phyloP scores from a whole-genome alignment of 257 asterid genomes.

The Oldenlandia corymbosa region DNA sequence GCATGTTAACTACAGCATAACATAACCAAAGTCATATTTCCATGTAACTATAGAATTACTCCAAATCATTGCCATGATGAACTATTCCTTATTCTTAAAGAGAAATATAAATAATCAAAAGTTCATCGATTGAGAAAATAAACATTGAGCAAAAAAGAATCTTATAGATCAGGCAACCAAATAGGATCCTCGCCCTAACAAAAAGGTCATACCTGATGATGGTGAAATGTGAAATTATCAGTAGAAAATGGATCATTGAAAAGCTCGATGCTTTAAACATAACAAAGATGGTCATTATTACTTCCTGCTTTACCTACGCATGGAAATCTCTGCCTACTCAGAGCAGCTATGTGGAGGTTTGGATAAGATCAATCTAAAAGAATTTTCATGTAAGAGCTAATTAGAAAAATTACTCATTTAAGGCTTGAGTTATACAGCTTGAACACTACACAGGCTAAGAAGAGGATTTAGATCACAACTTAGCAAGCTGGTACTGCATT shows the following conservation, averaged over 20 bases:
- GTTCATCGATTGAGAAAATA: not conserved
- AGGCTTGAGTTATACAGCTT: not conserved
- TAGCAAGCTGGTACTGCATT: no score
- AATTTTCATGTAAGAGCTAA: no score
- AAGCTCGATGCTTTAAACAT: no score
- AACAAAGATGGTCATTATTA: no score
- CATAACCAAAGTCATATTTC: not conserved
- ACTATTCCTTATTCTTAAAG: not conserved
- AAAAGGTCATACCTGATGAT: not conserved
- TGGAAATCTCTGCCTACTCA: no score
- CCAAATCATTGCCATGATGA: not conserved
- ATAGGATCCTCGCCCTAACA: not conserved
- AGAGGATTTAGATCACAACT: no score
- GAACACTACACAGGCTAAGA: not conserved
- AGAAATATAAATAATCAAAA: not conserved
- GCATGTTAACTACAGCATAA: not conserved
- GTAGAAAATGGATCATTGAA: not conserved
- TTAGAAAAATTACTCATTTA: no score
- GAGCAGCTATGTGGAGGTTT: no score
- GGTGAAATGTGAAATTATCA: not conserved
- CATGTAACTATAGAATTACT: not conserved
- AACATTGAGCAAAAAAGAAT: not conserved
- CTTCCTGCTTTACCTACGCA: no score
- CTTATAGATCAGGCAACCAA: not conserved
- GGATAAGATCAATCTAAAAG: no score